Percentiles rank a stretch among this genome's conserved stretches.
Conservation (phyloP, 1,284 basidiomycete genomes). For the Boletus hoseneyae region DNA sequence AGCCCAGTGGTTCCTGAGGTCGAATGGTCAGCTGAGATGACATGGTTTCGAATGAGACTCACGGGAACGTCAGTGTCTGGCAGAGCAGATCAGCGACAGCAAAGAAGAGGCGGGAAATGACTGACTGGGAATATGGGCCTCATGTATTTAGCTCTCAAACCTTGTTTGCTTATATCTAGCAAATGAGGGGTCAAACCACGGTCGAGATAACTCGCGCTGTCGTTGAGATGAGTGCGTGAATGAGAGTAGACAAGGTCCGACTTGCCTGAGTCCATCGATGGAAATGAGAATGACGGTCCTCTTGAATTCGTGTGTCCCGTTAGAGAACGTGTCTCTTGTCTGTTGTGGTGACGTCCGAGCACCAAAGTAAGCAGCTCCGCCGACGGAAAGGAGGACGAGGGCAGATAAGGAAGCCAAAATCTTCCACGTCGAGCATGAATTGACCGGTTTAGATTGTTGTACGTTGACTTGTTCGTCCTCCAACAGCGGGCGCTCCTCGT, state of each 20-base stretch:
- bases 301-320: constrained; percentile 77
- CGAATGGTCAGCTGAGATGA: not conserved
- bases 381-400: constrained; percentile 18
- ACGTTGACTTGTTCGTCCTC: constrained; percentile 9
- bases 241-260: constrained; percentile 5
- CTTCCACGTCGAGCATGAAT: constrained; percentile 9
- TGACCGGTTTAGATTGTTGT: not conserved
- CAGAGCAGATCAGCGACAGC: constrained; percentile 3
- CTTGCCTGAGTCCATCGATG: constrained; percentile 79
- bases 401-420: constrained; percentile 12
- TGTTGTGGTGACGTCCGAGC: constrained; percentile 2
- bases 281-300: constrained; percentile 82
- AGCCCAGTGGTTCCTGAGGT: constrained; percentile 77
- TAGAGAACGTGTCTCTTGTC: constrained; percentile 36
- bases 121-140: constrained; percentile 82
- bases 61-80: constrained; percentile 88
- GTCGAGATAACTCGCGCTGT: constrained; percentile 80
- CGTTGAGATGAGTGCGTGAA: constrained; percentile 5
- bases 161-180: constrained; percentile 72
- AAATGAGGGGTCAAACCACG: constrained; percentile 79
- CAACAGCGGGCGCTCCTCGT: constrained; percentile 25
- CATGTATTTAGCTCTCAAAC: constrained; percentile 83
- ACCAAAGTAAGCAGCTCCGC: constrained; percentile 14
- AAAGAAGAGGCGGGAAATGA: constrained; percentile 8
- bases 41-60: constrained; percentile 32